Percentiles rank a stretch among this genome's conserved stretches.
phyloP scores from a whole-genome alignment of 148 eudicot genomes.

The Tetragonia tetragonoides region DNA sequence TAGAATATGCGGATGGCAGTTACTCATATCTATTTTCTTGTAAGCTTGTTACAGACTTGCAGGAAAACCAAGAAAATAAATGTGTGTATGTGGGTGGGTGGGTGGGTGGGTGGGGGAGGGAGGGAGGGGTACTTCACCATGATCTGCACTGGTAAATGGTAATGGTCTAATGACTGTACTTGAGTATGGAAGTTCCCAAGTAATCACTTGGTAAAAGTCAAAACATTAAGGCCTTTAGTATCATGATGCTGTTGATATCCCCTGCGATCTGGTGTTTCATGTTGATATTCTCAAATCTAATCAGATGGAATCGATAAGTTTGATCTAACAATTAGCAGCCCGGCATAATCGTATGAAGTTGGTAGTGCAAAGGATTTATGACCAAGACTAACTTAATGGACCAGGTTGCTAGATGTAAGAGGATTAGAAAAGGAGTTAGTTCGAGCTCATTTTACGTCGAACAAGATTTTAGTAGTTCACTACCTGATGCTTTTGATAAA shows the following conservation, averaged over 20 bases:
- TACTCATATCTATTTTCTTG: neutral
- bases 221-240: no score
- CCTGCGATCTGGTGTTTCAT: no score
- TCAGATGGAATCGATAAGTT: no score
- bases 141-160: neutral
- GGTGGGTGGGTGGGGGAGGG: neutral
- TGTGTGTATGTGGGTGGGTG: no score
- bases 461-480: neutral
- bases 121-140: neutral
- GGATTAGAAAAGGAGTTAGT: neutral
- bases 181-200: neutral
- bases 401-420: neutral
- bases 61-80: neutral
- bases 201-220: no score
- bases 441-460: neutral
- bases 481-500: neutral
- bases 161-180: neutral
- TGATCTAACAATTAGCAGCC: no score
- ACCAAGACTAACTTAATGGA: neutral
- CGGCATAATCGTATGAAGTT: no score
- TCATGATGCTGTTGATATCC: no score
- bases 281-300: no score
- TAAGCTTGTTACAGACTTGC: neutral
- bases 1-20: neutral
- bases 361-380: no score